A percentile compares a stretch with the other conserved stretches of the same genome.
Evolutionary conservation across 192 early-diverging fungal genomes (phyloP).

Genomic region (Podila clonocystis): DNA sequence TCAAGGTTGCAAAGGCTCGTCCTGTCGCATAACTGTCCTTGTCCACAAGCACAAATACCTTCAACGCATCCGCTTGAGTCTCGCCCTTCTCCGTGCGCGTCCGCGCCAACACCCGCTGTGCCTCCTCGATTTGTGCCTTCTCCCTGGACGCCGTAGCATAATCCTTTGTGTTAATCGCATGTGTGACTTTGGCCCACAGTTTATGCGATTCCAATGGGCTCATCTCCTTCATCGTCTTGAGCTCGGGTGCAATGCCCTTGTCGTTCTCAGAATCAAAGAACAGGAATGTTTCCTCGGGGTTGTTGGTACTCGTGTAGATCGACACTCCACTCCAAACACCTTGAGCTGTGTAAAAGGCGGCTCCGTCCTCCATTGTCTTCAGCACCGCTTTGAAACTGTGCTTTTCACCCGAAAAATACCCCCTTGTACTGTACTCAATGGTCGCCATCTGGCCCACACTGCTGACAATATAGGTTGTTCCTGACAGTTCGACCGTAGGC

Average conservation of each 20-base stretch:
- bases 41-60: conserved; percentile 27
- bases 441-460: conserved; percentile 35
- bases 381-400: conserved; percentile 74
- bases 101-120: conserved; percentile 70
- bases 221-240: conserved; percentile 68
- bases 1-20: conserved; percentile 7
- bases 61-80: conserved; percentile 36
- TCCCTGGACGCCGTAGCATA: conserved; percentile 72
- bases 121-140: conserved; percentile 75
- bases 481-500: conserved; percentile 46
- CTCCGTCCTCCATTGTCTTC: conserved; percentile 2
- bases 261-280: conserved; percentile 70
- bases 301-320: conserved; percentile 9
- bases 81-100: conserved; percentile 61
- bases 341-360: conserved; percentile 21
- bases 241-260: conserved; percentile 64
- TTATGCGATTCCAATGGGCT: conserved; percentile 70
- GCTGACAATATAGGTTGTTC: conserved; percentile 25
- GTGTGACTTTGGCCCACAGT: conserved; percentile 76
- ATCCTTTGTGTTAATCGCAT: conserved; percentile 71
- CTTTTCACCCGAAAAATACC: conserved; percentile 81
- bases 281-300: conserved; percentile 6
- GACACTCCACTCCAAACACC: conserved; percentile 79
- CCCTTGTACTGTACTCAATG: conserved; percentile 78
- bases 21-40: conserved; percentile 22